Percentiles rank a stretch among this genome's conserved stretches.
Evolutionary conservation across 257 asterid species (phyloP).

Genomic region (Sherardia arvensis): DNA sequence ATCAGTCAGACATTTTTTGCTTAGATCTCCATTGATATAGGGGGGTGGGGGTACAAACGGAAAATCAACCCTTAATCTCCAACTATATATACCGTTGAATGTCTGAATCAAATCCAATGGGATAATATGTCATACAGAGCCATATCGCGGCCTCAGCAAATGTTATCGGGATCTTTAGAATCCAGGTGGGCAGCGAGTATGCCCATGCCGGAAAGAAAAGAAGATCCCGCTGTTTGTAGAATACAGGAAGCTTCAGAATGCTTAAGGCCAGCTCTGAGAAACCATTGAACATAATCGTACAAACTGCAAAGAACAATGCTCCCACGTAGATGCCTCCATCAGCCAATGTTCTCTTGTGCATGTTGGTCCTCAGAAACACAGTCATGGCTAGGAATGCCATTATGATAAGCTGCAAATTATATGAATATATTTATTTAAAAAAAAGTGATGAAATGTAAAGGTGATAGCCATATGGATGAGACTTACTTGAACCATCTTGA

Average conservation of each 20-base stretch:
- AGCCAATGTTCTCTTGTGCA: conserved; percentile 48
- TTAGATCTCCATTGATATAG: background rate
- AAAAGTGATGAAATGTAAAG: too few species aligned
- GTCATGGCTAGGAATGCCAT: conserved; percentile 65
- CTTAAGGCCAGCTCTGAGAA: conserved; percentile 75
- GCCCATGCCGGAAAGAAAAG: conserved; percentile 86
- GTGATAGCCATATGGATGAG: too few species aligned
- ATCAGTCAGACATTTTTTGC: background rate
- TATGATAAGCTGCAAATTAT: conserved; percentile 52
- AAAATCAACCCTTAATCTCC: background rate
- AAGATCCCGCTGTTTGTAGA: conserved; percentile 86
- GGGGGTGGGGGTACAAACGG: too few species aligned
- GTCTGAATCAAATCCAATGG: conserved; percentile 83
- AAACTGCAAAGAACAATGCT: conserved; percentile 66
- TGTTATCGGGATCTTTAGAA: conserved; percentile 66
- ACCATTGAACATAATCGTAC: conserved; percentile 81
- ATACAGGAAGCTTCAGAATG: conserved; percentile 73
- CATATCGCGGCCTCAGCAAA: conserved; percentile 65
- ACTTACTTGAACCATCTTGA: conserved; percentile 17
- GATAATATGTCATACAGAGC: conserved; percentile 74
- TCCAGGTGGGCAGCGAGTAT: conserved; percentile 80
- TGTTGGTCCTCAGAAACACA: conserved; percentile 74
- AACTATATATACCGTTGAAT: conserved; percentile 37
- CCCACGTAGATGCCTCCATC: conserved; percentile 86
- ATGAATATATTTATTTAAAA: background rate